phyloP scores from a whole-genome alignment of 2,329 filamentous ascomycete genomes.

The Paramyrothecium sp. region DNA sequence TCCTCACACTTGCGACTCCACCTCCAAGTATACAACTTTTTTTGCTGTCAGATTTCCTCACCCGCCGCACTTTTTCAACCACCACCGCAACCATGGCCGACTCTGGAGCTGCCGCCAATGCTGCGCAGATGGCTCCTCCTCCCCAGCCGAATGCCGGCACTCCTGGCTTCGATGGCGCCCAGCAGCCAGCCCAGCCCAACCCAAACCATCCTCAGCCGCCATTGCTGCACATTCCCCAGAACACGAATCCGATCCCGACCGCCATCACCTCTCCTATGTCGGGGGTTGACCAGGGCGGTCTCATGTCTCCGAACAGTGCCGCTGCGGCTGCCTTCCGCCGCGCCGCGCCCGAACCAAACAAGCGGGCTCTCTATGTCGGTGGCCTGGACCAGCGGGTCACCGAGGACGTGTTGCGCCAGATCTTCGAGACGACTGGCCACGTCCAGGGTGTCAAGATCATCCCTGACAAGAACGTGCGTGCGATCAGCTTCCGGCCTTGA shows the following conservation, averaged over 20 bases:
- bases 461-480: conserved; percentile 96
- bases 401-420: conserved; percentile 93
- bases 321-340: conserved; percentile 81
- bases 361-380: conserved; percentile 93
- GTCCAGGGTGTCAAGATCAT: conserved; percentile 99
- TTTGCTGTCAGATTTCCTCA: conserved; percentile 10
- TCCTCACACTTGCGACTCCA: too few relatives aligned
- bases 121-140: conserved; percentile 67
- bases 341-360: conserved; percentile 96
- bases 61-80: conserved; percentile 9
- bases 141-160: conserved; percentile 68
- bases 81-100: conserved; percentile 73
- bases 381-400: conserved; percentile 93
- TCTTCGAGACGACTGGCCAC: conserved; percentile 98
- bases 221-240: conserved; percentile 90
- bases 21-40: too few relatives aligned
- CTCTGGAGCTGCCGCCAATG: conserved; percentile 59
- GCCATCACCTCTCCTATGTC: conserved; percentile 88
- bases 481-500: too few relatives aligned
- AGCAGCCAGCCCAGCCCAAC: conserved; percentile 64
- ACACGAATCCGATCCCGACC: conserved; percentile 92
- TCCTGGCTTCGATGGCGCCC: conserved; percentile 73
- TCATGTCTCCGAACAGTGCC: conserved; percentile 83
- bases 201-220: conserved; percentile 83
- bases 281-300: conserved; percentile 57